Conservation (phyloP, 2,329 filamentous ascomycete species). For the Alternaria triticina region DNA sequence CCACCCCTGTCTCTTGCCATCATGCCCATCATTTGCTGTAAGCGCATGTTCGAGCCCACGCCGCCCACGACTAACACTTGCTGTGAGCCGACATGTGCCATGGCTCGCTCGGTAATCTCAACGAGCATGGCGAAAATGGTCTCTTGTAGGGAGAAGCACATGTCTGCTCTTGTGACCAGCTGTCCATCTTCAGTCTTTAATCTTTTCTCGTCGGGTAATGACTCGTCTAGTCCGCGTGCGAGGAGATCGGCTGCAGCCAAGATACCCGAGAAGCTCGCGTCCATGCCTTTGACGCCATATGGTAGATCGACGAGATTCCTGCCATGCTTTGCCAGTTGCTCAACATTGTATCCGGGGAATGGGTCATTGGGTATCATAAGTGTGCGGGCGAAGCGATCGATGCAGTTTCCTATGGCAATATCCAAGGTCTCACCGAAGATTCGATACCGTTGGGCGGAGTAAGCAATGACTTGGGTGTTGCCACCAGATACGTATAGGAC, state of each 20-base stretch:
- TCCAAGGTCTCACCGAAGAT: conserved; percentile 98
- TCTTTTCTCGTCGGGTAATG: conserved; percentile 46
- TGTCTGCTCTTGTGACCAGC: conserved; percentile 76
- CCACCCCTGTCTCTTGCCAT: conserved; percentile 92
- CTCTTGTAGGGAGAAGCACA: conserved; percentile 95
- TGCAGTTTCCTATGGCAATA: conserved; percentile 96
- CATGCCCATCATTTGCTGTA: conserved; percentile 98
- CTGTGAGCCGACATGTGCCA: conserved; percentile 91
- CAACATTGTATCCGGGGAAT: conserved; percentile 96
- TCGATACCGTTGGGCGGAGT: conserved; percentile 90
- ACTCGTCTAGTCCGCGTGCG: conserved; percentile 67
- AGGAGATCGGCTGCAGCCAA: conserved; percentile 81
- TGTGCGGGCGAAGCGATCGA: conserved; percentile 93
- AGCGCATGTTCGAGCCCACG: conserved; percentile 89
- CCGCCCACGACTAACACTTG: conserved; percentile 96
- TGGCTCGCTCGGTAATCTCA: conserved; percentile 96
- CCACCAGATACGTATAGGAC: conserved; percentile 95
- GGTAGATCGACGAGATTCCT: conserved; percentile 81
- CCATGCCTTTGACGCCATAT: conserved; percentile 98
- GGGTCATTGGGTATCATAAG: conserved; percentile 93
- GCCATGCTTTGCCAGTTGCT: conserved; percentile 83
- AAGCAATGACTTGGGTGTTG: conserved; percentile 98
- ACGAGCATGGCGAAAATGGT: conserved; percentile 97
- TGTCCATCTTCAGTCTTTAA: conserved; percentile 57
- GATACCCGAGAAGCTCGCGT: conserved; percentile 94